A percentile compares a stretch with the other conserved stretches of the same genome.
These are phyloP conservation scores for Eucalyptus urophylla DNA, from an alignment of 345 rosid species.

Conservation along the genomic window DNA sequence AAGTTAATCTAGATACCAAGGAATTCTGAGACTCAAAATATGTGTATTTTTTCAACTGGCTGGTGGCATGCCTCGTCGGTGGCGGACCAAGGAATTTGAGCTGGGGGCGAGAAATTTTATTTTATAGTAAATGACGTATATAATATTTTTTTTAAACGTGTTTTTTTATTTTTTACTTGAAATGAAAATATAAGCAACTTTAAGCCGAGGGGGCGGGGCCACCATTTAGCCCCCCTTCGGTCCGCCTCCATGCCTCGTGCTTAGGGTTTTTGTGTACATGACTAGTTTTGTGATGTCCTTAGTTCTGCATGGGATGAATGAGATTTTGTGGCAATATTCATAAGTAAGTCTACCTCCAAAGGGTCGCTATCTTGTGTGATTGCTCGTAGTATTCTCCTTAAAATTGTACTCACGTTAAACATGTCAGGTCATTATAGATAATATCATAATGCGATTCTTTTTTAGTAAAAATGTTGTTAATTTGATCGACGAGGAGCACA, in stretches of 20 bases:
- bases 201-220: neutral
- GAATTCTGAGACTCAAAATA: neutral
- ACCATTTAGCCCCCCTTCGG: neutral
- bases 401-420: neutral
- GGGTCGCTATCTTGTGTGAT: neutral
- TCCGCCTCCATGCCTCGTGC: neutral
- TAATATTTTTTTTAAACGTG: neutral
- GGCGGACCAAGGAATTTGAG: neutral
- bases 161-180: neutral
- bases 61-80: neutral
- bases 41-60: neutral
- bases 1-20: neutral
- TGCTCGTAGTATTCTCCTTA: neutral
- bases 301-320: neutral
- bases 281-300: neutral
- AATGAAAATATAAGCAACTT: neutral
- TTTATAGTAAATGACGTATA: neutral
- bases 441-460: neutral
- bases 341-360: neutral
- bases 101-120: neutral
- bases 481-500: accelerated
- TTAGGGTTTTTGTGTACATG: neutral
- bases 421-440: neutral
- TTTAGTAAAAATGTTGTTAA: neutral
- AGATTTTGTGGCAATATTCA: neutral